Evolutionary conservation across 2,329 filamentous ascomycete genomes (phyloP), one percentile per base, ranked within the genome.

Genomic region (Colletotrichum ledebouriae): DNA sequence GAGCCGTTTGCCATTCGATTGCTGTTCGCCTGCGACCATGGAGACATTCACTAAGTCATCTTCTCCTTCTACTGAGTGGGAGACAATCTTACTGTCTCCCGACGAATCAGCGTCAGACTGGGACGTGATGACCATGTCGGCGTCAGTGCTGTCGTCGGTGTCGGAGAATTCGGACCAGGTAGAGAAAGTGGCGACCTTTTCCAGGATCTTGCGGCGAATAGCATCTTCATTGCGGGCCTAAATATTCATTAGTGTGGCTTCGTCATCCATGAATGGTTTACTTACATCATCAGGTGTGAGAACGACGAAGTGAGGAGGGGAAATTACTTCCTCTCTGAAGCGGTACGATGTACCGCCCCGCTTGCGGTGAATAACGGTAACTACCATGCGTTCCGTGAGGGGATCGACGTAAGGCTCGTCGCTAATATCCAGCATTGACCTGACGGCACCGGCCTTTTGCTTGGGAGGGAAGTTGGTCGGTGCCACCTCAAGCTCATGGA

Each of bases 11-110:
- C 69, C 70, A 17, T 70, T 61, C 41, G 71, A 62, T 60, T 75
- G 71, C 65, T 85, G 82, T 15, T 75, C 76, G 2, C 82, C 81
- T 73, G 94, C 91, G 60, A 89, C 90, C 90, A 98, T 94, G 0
- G 92, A 92, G 15, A 99, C 90, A 75, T 98, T 93, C 6, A 98
- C 92, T 74, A 98, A 89, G 70, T 93, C 93, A 70, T 98, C 94
- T 77, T 98, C 95, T 10, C 94, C 92, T 76, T 94, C 91, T 2
- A 97, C 87, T 3, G 94, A 97, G 33, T 89, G 87, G 50, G 93
- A 91, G 66, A 91, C 87, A 53, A 97, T 85, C 75, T 91, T 92
- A 22, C 87, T 84, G 71, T 92, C 92, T 10, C 86, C 87, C 4
- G 89, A 89, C 4, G 89, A 91, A 70, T 92, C 88, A 3, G 86